Evolutionary conservation across 176 grass and related monocot genomes (phyloP).

Genomic region (Phyllostachys edulis): DNA sequence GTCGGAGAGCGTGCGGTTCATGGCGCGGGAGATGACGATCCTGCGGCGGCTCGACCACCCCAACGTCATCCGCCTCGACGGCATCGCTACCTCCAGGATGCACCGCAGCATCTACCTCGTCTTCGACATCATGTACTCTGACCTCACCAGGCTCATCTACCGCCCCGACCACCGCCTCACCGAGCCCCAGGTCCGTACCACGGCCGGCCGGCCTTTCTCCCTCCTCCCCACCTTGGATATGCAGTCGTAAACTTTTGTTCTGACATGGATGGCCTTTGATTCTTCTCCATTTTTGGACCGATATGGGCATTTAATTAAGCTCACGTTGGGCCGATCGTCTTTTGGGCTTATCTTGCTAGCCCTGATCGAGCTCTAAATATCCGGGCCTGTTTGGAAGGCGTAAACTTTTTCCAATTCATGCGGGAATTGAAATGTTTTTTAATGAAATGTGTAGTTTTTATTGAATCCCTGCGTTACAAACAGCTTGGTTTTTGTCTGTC

Average conservation of each 20-base stretch:
- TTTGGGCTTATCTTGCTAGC: background rate
- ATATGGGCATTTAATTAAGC: background rate
- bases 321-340: background rate
- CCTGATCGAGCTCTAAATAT: background rate
- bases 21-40: conserved; percentile 56
- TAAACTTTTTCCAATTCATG: background rate
- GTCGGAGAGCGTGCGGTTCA: conserved; percentile 65
- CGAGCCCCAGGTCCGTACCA: conserved; percentile 39
- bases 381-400: background rate
- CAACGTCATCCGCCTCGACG: conserved; percentile 62
- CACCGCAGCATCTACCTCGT: conserved; percentile 83
- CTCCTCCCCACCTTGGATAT: background rate
- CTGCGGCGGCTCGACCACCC: conserved; percentile 63
- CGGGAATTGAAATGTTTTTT: too few relatives aligned
- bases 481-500: too few relatives aligned
- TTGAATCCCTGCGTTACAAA: too few relatives aligned
- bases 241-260: conserved; percentile 3
- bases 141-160: conserved; percentile 42
- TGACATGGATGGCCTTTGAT: background rate
- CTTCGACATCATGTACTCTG: conserved; percentile 74
- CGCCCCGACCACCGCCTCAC: conserved; percentile 37
- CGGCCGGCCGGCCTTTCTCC: background rate
- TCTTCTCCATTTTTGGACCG: background rate
- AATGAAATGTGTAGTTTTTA: too few relatives aligned
- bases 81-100: conserved; percentile 73